Evolutionary conservation across 2,329 filamentous ascomycete genomes (phyloP).

Genomic region (Penicillium sumatraense): DNA sequence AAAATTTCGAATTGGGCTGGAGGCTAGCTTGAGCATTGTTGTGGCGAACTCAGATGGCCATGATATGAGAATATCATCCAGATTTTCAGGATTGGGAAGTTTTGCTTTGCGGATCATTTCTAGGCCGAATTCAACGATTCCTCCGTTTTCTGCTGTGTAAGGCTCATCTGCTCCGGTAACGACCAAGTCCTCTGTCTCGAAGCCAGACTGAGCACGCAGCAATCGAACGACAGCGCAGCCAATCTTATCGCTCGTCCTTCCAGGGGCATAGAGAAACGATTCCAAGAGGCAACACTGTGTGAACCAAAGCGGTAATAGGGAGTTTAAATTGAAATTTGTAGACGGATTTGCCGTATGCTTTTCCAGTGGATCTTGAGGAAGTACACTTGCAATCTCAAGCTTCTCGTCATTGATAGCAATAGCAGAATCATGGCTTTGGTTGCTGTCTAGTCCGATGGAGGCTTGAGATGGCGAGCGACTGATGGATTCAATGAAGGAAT

Average conservation of each 20-base stretch:
- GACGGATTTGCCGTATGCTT: neutral
- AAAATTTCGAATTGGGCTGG: slow-evolving; percentile 12
- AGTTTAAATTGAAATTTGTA: neutral
- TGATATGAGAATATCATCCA: neutral
- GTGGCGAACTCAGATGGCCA: slow-evolving; percentile 13
- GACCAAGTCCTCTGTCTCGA: slow-evolving; percentile 23
- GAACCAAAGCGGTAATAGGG: slow-evolving; percentile 44
- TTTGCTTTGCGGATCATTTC: slow-evolving; percentile 11
- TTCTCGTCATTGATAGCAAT: neutral
- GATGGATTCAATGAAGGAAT: neutral
- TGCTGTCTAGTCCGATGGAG: neutral
- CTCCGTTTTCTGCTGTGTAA: neutral
- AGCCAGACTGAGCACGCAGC: slow-evolving; percentile 47
- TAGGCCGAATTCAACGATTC: slow-evolving; percentile 12
- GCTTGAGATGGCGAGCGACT: neutral
- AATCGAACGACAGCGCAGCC: slow-evolving; percentile 42
- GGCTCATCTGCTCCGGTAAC: slow-evolving; percentile 16
- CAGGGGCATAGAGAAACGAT: slow-evolving; percentile 39
- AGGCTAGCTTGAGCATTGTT: slow-evolving; percentile 12
- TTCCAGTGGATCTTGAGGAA: neutral
- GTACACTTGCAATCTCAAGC: neutral
- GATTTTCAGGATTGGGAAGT: slow-evolving; percentile 1
- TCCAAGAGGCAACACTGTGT: slow-evolving; percentile 44
- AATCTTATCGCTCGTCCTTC: slow-evolving; percentile 36
- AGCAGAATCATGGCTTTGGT: neutral